Base-by-base conservation (phyloP, 2,329 filamentous ascomycete genomes). In the Fusarium sp. region DNA sequence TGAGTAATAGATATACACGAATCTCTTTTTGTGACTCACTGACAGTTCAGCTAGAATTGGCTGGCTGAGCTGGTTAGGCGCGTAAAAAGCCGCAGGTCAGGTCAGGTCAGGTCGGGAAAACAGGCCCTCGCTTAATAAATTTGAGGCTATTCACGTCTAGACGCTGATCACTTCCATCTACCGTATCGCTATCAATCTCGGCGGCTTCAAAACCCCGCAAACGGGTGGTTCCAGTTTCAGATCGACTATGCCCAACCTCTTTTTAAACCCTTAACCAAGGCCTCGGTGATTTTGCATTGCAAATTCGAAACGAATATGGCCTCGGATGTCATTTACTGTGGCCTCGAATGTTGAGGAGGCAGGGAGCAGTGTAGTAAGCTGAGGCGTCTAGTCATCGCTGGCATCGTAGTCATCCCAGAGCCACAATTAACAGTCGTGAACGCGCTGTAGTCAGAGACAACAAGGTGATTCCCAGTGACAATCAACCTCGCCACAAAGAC, bases 171-270 rank as follows among this genome's bases (percentile, higher is more conserved):
- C 30, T 41, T 19, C 62, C 55, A 49, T 28, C 37, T 53, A 49
- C 23, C 18, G 49, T 52, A 52, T 21, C 49, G n/a, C 48, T 59
- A 60, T 65, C 62, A 61, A 65, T 55, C 48, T 61, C 54, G 55
- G 42, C 44, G 49, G 34, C 34, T 41, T 45, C 45, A 49, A 43
- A 46, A 31, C 62, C 61, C 62, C 62, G 46, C 62, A 61, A 61
- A 53, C 34, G 59, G 23, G 41, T 28, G 34, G 34, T n/a, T 37
- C 34, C 34, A 37, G 62, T 49, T 48, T 65, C 61, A 65, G 48
- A 65, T 65, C 56, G 62, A 28, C 54, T 30, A 65, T 58, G 44
- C 61, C 62, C 62, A 65, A 60, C 62, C 62, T 65, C 62, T 48
- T 41, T 31, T 31, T 46, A 31, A 56, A 25, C 25, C 21, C 31